Base-by-base conservation (phyloP, 768 basidiomycete genomes). In the Suillus fuscotomentosus region DNA sequence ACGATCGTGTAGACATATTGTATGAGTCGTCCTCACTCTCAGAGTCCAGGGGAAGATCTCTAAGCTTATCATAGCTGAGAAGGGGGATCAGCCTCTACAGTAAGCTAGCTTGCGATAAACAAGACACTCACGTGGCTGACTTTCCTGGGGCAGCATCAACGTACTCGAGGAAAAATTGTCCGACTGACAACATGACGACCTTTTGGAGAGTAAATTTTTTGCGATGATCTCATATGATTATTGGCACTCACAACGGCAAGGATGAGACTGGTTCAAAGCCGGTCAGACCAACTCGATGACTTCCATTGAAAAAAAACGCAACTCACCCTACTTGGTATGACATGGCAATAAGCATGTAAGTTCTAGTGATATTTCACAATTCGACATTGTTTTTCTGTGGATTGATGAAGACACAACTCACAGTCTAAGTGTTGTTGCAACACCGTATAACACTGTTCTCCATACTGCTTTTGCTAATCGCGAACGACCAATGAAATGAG, bases 281-380 rank as follows among this genome's bases (percentile, higher is more conserved):
- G 3, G 17, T 59, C 17, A 59, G 41, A 17, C 9, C 39, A 59
- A 6, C 56, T 20, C 9, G 11, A 10, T 15, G 13, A 39, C 7
- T 59, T 41, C 11, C 34, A 54, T n/a, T 41, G 14, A 20, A 17
- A 42, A 24, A 41, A 17, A 27, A 31, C 10, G 6, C 1, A 17
- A 80, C 88, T 74, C 70, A 90, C 90, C 87, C 83, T n/a, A 85
- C 63, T 62, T 90, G 84, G 66, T 88, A 85, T 24, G 89, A 85
- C 88, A 91, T 91, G 31, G 86, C 83, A 60, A 88, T 78, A 17
- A 92, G 81, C 89, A 92, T 91, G 70, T 91, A 91, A 65, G 84
- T 75, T 62, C 89, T 91, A 60, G 11, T 38, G 34, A 34, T 54
- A 50, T 15, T 20, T 22, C 31, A 51, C 60, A 56, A 63, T 67